These are phyloP conservation scores for Suillus ampliporus DNA, from an alignment of 768 basidiomycete genomes.

Conservation along the genomic window DNA sequence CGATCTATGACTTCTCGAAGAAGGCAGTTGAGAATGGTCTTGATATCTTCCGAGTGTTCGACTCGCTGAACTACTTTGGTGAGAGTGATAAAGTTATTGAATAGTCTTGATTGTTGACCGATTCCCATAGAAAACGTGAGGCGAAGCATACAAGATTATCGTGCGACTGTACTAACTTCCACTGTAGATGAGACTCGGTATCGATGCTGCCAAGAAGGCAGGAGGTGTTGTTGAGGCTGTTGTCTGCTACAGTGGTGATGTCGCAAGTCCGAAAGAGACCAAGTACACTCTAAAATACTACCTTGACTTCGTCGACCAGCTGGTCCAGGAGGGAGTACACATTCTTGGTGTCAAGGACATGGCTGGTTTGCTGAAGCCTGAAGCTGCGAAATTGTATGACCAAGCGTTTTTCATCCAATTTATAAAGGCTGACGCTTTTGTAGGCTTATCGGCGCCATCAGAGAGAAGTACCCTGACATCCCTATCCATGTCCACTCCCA, in stretches of 20 bases:
- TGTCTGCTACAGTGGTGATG: constrained; percentile 98
- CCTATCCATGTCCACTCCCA: constrained; percentile 99
- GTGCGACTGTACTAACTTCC: constrained; percentile 20
- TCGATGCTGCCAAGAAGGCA: constrained; percentile 99
- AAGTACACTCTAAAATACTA: constrained; percentile 99
- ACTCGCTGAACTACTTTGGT: constrained; percentile 99
- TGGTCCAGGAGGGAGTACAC: constrained; percentile 94
- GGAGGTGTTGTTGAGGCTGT: constrained; percentile 98
- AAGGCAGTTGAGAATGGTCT: constrained; percentile 99
- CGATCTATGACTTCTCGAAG: constrained; percentile 99
- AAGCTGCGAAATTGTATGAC: constrained; percentile 86
- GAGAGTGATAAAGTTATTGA: constrained; percentile 38
- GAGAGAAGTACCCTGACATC: constrained; percentile 94
- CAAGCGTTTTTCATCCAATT: background rate
- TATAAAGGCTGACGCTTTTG: constrained; percentile 13
- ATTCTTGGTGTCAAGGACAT: constrained; percentile 98
- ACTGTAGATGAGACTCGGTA: constrained; percentile 90
- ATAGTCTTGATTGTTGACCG: constrained; percentile 5
- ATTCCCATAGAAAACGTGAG: constrained; percentile 69
- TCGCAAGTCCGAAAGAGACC: constrained; percentile 90
- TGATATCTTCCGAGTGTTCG: constrained; percentile 99
- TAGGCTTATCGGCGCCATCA: constrained; percentile 92
- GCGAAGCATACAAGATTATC: background rate
- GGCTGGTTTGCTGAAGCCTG: constrained; percentile 95
- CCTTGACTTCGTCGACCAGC: constrained; percentile 91